Base-by-base conservation (phyloP, 495 filamentous ascomycete genomes). In the Daldinia concentrica region DNA sequence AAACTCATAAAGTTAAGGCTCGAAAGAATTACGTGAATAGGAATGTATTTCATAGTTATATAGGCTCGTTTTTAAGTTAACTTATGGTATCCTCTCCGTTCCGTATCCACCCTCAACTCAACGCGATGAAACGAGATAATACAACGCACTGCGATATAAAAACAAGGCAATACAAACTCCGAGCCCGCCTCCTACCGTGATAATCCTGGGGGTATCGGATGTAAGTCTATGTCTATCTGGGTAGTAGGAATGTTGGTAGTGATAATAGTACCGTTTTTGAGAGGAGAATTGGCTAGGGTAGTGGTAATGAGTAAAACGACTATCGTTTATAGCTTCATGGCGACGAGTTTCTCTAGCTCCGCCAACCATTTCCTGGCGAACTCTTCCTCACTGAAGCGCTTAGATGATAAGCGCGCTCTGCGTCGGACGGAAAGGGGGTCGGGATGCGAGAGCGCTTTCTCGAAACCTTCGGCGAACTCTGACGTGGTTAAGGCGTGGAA, bases 361-460 rank as follows among this genome's bases (percentile, higher is more conserved):
- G 71, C 74, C 15, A 91, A 75, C 95, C 95, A 98, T 39, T 86
- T 86, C 67, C 79, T 82, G 6, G 85, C 88, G 80, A 99, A 99
- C 62, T 90, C 90, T 72, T 92, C 90, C 79, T 98, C 95, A 0
- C 91, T 92, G 75, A 99, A 99, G 52, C 95, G 79, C 77, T 86
- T 85, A 4, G 95, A 92, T 0, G 91, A 94, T 62, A 84, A 78
- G 48, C 93, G 81, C 1, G 95, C 95, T 56, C 94, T 84, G 51
- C 84, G 78, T 3, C 96, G 85, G 3, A 93, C 78, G 27, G 88
- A 90, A 55, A 94, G 89, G n/a, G 87, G 83, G 17, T 85, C 74
- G 0, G 87, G 81, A 29, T 98, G 79, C 0, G 86, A 83, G 36
- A 98, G 80, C 0, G 91, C 94, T 71, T 90, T 87, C 69, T 89